These are phyloP conservation scores for Alternaria conjuncta DNA, from an alignment of 2,329 filamentous ascomycete genomes.

Conservation along the genomic window DNA sequence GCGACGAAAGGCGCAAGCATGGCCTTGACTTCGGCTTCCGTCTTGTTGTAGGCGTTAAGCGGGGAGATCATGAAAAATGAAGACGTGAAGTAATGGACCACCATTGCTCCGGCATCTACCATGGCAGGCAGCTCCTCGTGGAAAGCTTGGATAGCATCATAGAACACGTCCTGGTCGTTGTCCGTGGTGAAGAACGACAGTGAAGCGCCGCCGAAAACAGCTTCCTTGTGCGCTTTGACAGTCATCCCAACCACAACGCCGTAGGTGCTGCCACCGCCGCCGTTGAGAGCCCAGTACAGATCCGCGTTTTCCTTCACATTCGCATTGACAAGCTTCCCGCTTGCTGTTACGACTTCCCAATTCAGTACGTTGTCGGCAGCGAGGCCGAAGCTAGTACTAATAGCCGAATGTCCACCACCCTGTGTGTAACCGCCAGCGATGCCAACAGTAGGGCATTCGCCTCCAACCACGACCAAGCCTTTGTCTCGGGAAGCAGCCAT, in stretches of 20 bases:
- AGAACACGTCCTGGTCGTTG: slow-evolving; percentile 18
- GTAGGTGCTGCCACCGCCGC: slow-evolving; percentile 36
- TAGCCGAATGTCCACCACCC: slow-evolving; percentile 60
- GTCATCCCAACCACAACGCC: slow-evolving; percentile 32
- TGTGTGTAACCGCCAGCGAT: slow-evolving; percentile 39
- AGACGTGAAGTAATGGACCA: slow-evolving; percentile 23
- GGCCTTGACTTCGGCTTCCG: slow-evolving; percentile 13
- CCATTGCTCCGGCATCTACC: slow-evolving; percentile 26
- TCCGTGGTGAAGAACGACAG: slow-evolving; percentile 18
- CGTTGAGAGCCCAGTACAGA: slow-evolving; percentile 37
- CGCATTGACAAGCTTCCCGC: slow-evolving; percentile 25
- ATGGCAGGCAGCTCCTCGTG: slow-evolving; percentile 27
- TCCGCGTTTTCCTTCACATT: slow-evolving; percentile 24
- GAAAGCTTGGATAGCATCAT: slow-evolving; percentile 26
- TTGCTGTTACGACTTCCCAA: slow-evolving; percentile 32
- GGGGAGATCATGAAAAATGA: slow-evolving; percentile 26
- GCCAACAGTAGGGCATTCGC: slow-evolving; percentile 54
- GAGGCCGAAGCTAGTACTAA: slow-evolving; percentile 53
- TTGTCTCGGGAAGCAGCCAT: slow-evolving; percentile 24
- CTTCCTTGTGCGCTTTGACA: slow-evolving; percentile 27
- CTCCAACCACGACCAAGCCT: slow-evolving; percentile 26
- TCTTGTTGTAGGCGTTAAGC: slow-evolving; percentile 29
- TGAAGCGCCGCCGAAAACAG: slow-evolving; percentile 20
- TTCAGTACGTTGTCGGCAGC: slow-evolving; percentile 32
- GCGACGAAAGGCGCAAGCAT: slow-evolving; percentile 26